Percentiles rank a stretch among this genome's conserved stretches.
Conservation (phyloP, 345 rosid species). For the Adansonia digitata region DNA sequence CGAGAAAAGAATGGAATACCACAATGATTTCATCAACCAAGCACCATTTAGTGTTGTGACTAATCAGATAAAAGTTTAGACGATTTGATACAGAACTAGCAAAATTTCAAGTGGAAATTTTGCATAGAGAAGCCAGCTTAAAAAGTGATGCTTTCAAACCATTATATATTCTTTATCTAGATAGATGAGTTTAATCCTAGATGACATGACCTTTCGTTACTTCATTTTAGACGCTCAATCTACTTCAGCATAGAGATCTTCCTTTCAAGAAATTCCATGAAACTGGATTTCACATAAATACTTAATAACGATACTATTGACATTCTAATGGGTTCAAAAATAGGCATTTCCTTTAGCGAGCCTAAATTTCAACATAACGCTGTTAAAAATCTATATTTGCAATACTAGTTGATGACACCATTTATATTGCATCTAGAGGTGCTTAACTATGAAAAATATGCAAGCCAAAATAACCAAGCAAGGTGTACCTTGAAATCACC, state of each 20-base stretch:
- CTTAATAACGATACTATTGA: background rate
- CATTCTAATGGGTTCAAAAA: background rate
- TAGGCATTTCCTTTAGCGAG: background rate
- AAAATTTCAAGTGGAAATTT: background rate
- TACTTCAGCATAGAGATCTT: background rate
- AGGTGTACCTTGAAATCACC: constrained; percentile 71
- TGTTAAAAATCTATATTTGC: background rate
- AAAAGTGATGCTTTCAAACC: too few relatives aligned
- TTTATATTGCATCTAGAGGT: background rate
- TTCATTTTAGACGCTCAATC: background rate
- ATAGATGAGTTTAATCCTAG: background rate
- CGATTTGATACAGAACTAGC: background rate
- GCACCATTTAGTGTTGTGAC: background rate
- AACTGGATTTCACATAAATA: background rate
- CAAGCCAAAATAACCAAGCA: background rate
- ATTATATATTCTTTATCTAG: background rate
- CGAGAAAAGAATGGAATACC: background rate
- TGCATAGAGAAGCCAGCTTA: background rate
- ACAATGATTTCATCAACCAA: background rate
- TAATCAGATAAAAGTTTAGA: background rate
- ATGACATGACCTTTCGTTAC: background rate
- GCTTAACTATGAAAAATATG: constrained; percentile 2
- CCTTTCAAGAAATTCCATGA: background rate
- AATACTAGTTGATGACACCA: background rate
- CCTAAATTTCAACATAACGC: background rate